These are phyloP conservation scores for Eucalyptus dawsonii DNA, from an alignment of 345 rosid species.

Conservation along the genomic window DNA sequence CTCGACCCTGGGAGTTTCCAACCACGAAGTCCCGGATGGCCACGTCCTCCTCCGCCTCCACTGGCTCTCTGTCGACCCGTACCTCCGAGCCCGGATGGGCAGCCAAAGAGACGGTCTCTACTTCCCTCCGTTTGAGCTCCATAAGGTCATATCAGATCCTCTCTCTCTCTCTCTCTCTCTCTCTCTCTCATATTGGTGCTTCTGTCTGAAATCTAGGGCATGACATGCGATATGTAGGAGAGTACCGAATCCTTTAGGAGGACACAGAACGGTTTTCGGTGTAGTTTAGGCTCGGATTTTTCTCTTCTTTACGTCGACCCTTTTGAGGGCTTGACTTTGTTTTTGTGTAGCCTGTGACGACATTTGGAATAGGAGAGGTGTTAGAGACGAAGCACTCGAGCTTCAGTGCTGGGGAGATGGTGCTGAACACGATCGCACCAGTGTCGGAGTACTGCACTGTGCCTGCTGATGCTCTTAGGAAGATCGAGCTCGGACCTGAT, in stretches of 20 bases:
- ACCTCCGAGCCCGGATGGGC: slow-evolving; percentile 7
- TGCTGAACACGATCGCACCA: neutral
- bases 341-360: neutral
- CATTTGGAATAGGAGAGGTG: slow-evolving; percentile 17
- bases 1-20: neutral
- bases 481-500: neutral
- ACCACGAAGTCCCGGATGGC: slow-evolving; percentile 2
- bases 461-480: neutral
- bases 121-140: neutral
- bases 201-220: neutral
- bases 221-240: neutral
- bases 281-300: neutral
- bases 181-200: too few relatives aligned
- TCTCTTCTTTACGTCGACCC: neutral
- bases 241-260: neutral
- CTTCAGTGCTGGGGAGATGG: slow-evolving; percentile 1
- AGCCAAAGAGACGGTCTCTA: slow-evolving; percentile 18
- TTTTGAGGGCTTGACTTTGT: neutral
- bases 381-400: slow-evolving; percentile 2
- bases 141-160: slow-evolving; percentile 1
- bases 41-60: slow-evolving; percentile 9
- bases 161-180: neutral
- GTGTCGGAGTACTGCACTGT: slow-evolving; percentile 6
- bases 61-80: slow-evolving; percentile 26
- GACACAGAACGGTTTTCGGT: neutral